Conservation (phyloP, 1,284 basidiomycete species). For the Pseudozyma flocculosa region DNA sequence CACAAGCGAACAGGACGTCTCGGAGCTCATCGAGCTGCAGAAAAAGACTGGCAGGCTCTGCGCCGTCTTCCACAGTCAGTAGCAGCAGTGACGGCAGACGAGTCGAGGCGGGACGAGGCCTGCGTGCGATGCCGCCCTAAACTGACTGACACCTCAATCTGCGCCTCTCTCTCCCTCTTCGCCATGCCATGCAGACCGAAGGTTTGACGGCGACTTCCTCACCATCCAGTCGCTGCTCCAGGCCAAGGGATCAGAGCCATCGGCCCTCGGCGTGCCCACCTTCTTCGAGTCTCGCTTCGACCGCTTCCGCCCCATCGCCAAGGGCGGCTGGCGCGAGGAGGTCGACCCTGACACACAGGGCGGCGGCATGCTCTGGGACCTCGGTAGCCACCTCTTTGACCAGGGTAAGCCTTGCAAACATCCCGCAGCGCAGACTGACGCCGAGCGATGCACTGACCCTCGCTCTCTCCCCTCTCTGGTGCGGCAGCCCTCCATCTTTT, state of each 20-base stretch:
- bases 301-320: conserved; percentile 50
- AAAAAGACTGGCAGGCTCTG: conserved; percentile 43
- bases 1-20: conserved; percentile 29
- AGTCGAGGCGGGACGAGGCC: too few species aligned
- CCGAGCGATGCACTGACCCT: too few species aligned
- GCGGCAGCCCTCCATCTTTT: conserved; percentile 47
- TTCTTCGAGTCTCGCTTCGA: conserved; percentile 54
- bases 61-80: conserved; percentile 49
- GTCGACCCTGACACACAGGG: conserved; percentile 44
- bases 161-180: background rate
- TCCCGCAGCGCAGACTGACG: too few species aligned
- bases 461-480: too few species aligned
- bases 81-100: background rate
- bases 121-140: too few species aligned
- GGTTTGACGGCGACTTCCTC: conserved; percentile 54
- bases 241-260: conserved; percentile 32
- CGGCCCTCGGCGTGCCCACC: conserved; percentile 46
- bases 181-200: conserved; percentile 18
- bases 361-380: conserved; percentile 55
- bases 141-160: too few species aligned
- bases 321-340: conserved; percentile 55
- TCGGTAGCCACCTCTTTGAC: conserved; percentile 53
- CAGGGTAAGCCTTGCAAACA: conserved; percentile 28
- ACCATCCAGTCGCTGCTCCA: conserved; percentile 46
- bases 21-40: conserved; percentile 37